phyloP scores from a whole-genome alignment of 2,329 filamentous ascomycete species.

The Passalora sequoiae region DNA sequence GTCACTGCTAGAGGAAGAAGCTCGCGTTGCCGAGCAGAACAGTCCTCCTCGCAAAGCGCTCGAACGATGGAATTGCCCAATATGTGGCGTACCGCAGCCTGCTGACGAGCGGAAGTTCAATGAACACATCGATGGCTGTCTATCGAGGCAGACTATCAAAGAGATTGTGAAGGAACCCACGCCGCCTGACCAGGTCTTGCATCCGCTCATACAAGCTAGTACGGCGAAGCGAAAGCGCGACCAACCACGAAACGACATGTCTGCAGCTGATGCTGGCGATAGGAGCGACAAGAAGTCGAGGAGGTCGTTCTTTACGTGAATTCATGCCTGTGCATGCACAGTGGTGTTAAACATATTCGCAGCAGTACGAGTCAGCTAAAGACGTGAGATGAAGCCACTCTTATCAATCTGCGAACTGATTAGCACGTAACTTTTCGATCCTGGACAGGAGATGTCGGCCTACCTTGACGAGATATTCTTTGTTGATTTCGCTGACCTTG shows the following conservation, averaged over 20 bases:
- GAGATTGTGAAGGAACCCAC: conserved; percentile 62
- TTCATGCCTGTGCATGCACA: not conserved
- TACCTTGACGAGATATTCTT: conserved; percentile 40
- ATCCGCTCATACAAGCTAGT: conserved; percentile 12
- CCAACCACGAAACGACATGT: conserved; percentile 6
- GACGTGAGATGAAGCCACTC: conserved; percentile 28
- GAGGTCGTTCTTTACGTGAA: conserved; percentile 28
- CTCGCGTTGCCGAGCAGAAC: conserved; percentile 28
- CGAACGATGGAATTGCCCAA: conserved; percentile 76
- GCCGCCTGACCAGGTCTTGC: conserved; percentile 9
- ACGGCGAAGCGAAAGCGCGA: conserved; percentile 29
- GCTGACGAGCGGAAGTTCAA: conserved; percentile 78
- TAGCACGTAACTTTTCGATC: conserved; percentile 1
- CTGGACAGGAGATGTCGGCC: conserved; percentile 27
- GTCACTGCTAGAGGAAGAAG: conserved; percentile 29
- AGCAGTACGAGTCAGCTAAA: too few relatives aligned
- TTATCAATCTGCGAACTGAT: conserved; percentile 23
- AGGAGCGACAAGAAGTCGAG: conserved; percentile 20
- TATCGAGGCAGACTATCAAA: conserved; percentile 79
- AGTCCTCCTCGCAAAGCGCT: conserved; percentile 9
- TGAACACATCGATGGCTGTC: conserved; percentile 83
- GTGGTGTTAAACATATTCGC: conserved; percentile 1
- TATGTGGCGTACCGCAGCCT: conserved; percentile 71
- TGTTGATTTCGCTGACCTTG: conserved; percentile 35
- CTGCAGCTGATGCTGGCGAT: not conserved